Evolutionary conservation across 345 rosid genomes (phyloP), one percentile per base, ranked within the genome.

Genomic region (Nephelium lappaceum): DNA sequence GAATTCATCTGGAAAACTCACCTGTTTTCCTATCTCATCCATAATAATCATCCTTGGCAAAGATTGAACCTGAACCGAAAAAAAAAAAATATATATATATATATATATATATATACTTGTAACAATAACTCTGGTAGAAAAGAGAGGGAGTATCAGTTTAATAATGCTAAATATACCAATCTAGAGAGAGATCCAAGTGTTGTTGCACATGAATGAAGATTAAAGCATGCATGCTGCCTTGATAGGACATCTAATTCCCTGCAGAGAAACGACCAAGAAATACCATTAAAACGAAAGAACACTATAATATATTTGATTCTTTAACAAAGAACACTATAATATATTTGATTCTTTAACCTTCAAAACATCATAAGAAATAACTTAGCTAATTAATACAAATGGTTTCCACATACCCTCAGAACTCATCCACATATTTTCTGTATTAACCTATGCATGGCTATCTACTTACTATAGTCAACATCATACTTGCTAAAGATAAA

Each of bases 11-110:
- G 60, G 62, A 67, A 66, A 75, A 79, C 88, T 80, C 67, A 94
- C 98, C 93, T 92, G 95, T 88, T 94, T 95, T 87, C 98, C 98
- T 49, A 96, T 96, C 83, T 94, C 96, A 77, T 95, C 98, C 88
- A 74, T 90, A 77, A 93, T 95, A 74, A 95, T 95, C 97, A 95
- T 95, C 92, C 98, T 89, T 43, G 97, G 98, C 78, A 96, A 87
- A 62, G 99, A 94, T 78, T 92, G 97, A 81, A 96, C 99, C 98
- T 96, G 95, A 82, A 81, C 45, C 36, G 16, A 55, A 78, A 57
- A n/a, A n/a, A n/a, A n/a, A n/a, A n/a, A n/a, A n/a, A n/a, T n/a
- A n/a, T n/a, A n/a, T n/a, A n/a, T n/a, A 83, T 79, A 39, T 66
- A 77, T 76, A 31, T 31, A 31, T 31, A 2, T 31, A 27, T 73